Percentiles rank a stretch among this genome's conserved stretches.
Evolutionary conservation across 2,329 filamentous ascomycete genomes (phyloP).

Genomic region (Biscogniauxia sp.): DNA sequence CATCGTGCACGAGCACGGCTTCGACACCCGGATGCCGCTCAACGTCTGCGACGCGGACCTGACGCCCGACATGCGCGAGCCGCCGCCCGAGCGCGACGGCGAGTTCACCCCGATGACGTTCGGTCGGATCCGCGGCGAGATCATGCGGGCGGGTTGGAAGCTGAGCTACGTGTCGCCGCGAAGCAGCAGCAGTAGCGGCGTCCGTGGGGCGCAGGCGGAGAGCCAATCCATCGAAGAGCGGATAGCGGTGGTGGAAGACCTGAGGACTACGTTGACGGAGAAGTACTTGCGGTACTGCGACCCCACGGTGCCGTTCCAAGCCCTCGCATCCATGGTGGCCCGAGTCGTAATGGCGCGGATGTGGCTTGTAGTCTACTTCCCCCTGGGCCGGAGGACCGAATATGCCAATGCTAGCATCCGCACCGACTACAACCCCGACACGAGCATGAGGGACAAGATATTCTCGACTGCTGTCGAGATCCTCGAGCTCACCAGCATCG

Average conservation of each 20-base stretch:
- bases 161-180: slow-evolving; percentile 30
- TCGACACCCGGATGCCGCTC: slow-evolving; percentile 46
- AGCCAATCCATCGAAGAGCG: slow-evolving; percentile 18
- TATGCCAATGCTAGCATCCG: neutral
- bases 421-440: neutral
- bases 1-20: slow-evolving; percentile 40
- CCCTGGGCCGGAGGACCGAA: neutral
- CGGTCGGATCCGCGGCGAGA: slow-evolving; percentile 39
- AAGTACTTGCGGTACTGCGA: slow-evolving; percentile 38
- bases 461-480: slow-evolving; percentile 4
- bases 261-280: slow-evolving; percentile 27
- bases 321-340: slow-evolving; percentile 7
- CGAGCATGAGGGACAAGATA: slow-evolving; percentile 2
- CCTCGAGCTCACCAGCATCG: slow-evolving; percentile 1
- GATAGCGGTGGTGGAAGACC: slow-evolving; percentile 35
- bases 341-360: slow-evolving; percentile 6
- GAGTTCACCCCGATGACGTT: slow-evolving; percentile 44
- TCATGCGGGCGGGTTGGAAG: slow-evolving; percentile 38
- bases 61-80: slow-evolving; percentile 40
- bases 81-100: slow-evolving; percentile 40
- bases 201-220: slow-evolving; percentile 14
- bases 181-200: neutral
- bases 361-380: slow-evolving; percentile 3
- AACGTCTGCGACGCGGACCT: slow-evolving; percentile 54
- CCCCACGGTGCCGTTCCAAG: slow-evolving; percentile 24